Base-by-base conservation (phyloP, 805 yeast genomes). In the Kodamaea neixiangensis region DNA sequence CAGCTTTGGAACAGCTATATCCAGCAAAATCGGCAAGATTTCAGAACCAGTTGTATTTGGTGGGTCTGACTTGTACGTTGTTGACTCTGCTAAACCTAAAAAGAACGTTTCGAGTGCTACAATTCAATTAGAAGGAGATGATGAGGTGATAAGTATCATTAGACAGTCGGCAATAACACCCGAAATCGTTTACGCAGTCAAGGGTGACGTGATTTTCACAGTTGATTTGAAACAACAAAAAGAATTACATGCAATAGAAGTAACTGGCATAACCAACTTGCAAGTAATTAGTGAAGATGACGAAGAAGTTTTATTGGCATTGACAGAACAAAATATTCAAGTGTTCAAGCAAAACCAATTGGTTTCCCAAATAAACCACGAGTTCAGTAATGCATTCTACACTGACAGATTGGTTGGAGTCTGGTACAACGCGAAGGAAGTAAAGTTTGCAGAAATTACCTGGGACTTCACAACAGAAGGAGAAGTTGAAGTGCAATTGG, bases 361-460 rank as follows among this genome's bases (percentile, higher is more conserved):
- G 17, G 29, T 37, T 21, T 7, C 33, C 4, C 44, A 41, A 25
- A 29, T 46, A 37, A 31, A 29, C 29, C 39, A 25, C 2, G 33
- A 15, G 5, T 64, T 68, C 48, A 51, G 59, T 41, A 63, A 65
- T 51, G 58, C 59, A 19, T 74, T 73, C 56, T 73, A 71, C 46
- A 62, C 52, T 19, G 63, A 65, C n/a, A 66, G 64, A 21, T 63
- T 71, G 14, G 63, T 67, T 10, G 76, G 79, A 9, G 77, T 79
- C 13, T 69, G 72, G 71, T 67, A 64, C 57, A 71, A 62, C 54
- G 66, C 58, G 19, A 67, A 53, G 51, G 63, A 60, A 59, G 67
- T 72, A 3, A 59, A 57, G 11, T 66, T 69, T 34, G 55, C 47
- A 6, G 42, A 17, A 4, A 55, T 65, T 19, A 54, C 53, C 22